Base-by-base conservation (phyloP, 345 rosid genomes). In the Odontarrhena argentea region DNA sequence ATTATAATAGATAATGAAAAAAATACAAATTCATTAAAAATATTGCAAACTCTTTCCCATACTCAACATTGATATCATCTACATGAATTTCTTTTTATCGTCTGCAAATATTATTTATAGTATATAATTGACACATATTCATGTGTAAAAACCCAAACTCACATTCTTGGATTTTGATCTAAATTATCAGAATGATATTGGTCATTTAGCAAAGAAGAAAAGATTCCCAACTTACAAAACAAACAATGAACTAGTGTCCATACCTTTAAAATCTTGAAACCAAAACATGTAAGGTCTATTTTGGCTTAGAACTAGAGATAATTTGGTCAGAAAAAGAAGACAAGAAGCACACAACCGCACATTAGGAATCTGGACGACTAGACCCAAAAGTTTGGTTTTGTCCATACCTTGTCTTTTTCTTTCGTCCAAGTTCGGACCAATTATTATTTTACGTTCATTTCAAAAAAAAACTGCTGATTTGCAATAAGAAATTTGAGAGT, bases 301-400 rank as follows among this genome's bases (percentile, higher is more conserved):
- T 34, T 59, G 6, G 36, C 9, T 30, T 7, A 32, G 44, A 64
- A 28, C 32, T 26, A 43, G 34, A 42, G 60, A 73, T 65, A 50
- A 0, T 43, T 51, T 59, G 35, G 71, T 59, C 38, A 36, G 35
- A 43, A 34, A 15, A 35, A 67, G 37, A 60, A 9, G 74, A 67
- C 68, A 61, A 55, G 56, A 43, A 44, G 37, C 44, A 67, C 57
- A 60, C 68, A 74, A 68, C 73, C 65, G 36, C 69, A 61, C 73
- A 74, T 59, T 63, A 59, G 63, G 56, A 52, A 67, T 67, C 73
- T 44, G 34, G 40, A 36, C 38, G 63, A 53, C 73, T 63, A 60
- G 36, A 45, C 58, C 68, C 24, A 60, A 74, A 74, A 74, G 73
- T 61, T 61, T 28, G 52, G 45, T 74, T 74, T 74, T 74, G 77